Percentiles rank a stretch among this genome's conserved stretches.
Conservation (phyloP, 495 filamentous ascomycete genomes). For the Emericellopsis terricola region DNA sequence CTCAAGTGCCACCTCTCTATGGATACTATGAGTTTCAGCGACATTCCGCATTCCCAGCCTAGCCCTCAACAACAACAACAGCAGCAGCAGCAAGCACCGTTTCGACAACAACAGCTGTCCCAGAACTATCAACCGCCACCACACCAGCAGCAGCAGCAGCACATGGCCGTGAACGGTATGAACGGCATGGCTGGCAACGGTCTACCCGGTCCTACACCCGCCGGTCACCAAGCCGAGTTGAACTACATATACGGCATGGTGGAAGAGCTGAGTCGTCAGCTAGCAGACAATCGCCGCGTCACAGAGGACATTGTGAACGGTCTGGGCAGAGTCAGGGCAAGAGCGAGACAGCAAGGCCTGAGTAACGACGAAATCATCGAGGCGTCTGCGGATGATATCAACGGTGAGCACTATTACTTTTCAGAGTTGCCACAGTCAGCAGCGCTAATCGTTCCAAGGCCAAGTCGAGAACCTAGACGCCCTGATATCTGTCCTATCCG, state of each 20-base stretch:
- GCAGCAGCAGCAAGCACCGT: slow-evolving; percentile 1
- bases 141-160: slow-evolving; percentile 13
- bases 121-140: slow-evolving; percentile 4
- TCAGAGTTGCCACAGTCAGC: too few species aligned
- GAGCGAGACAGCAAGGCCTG: slow-evolving; percentile 23
- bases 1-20: too few species aligned
- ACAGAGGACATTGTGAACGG: slow-evolving; percentile 57
- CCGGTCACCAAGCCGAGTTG: slow-evolving; percentile 74
- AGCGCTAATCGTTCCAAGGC: too few species aligned
- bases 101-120: not conserved
- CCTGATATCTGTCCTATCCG: slow-evolving; percentile 29
- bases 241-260: slow-evolving; percentile 74
- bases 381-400: slow-evolving; percentile 26
- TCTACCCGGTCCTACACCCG: slow-evolving; percentile 43
- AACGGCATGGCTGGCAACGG: slow-evolving; percentile 26
- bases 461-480: slow-evolving; percentile 32
- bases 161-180: slow-evolving; percentile 42
- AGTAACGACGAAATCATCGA: slow-evolving; percentile 32
- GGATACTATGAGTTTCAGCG: too few species aligned
- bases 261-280: slow-evolving; percentile 55
- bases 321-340: slow-evolving; percentile 31
- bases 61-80: too few species aligned
- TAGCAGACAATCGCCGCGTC: slow-evolving; percentile 60
- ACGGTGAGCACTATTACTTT: too few species aligned
- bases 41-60: too few species aligned